These are phyloP conservation scores for Cytospora leucostoma DNA, from an alignment of 2,329 filamentous ascomycete genomes.

Conservation along the genomic window DNA sequence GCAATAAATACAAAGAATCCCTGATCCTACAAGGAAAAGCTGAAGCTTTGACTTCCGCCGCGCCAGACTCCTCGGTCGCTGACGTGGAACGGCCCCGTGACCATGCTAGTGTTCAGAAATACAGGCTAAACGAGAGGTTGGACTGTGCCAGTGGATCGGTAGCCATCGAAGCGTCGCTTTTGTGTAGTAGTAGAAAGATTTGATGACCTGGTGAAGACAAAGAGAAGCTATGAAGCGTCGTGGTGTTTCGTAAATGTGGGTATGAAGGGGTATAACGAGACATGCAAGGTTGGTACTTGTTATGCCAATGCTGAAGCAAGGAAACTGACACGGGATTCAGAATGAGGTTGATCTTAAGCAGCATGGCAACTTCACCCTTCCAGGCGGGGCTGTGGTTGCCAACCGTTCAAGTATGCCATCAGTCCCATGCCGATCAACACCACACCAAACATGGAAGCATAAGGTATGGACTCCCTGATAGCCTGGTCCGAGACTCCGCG, in stretches of 20 bases:
- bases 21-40: slow-evolving; percentile 5
- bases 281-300: slow-evolving; percentile 8
- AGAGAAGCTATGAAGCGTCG: slow-evolving; percentile 13
- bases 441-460: slow-evolving; percentile 80
- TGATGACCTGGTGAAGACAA: slow-evolving; percentile 4
- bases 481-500: slow-evolving; percentile 45
- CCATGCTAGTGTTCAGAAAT: slow-evolving; percentile 15
- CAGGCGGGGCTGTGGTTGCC: slow-evolving; percentile 57
- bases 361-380: slow-evolving; percentile 34
- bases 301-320: slow-evolving; percentile 1
- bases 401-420: slow-evolving; percentile 85
- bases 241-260: slow-evolving; percentile 14
- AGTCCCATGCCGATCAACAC: slow-evolving; percentile 79
- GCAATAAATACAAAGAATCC: neutral
- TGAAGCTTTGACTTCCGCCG: slow-evolving; percentile 1
- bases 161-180: slow-evolving; percentile 1
- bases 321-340: slow-evolving; percentile 10
- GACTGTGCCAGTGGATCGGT: neutral
- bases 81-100: neutral
- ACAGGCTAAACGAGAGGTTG: slow-evolving; percentile 12
- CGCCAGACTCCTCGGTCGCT: slow-evolving; percentile 5
- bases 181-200: neutral
- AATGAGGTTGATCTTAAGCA: neutral
- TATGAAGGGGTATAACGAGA: slow-evolving; percentile 23
- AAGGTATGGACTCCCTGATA: slow-evolving; percentile 64